Evolutionary conservation across 768 basidiomycete species (phyloP).

Genomic region (Lactifluus hygrophoroides): DNA sequence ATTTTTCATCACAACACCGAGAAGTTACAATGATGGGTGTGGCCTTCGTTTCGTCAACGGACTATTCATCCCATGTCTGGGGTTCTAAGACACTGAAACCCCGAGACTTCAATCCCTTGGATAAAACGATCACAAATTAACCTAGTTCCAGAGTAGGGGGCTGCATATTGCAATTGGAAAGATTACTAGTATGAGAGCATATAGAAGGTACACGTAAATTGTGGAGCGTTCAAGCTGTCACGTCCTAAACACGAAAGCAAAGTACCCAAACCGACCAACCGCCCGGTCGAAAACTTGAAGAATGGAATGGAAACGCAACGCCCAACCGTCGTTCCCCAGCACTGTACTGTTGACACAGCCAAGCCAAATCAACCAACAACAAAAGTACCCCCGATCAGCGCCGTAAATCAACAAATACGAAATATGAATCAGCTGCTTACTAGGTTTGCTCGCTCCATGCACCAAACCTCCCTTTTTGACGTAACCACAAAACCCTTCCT

Average conservation of each 20-base stretch:
- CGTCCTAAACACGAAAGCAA: neutral
- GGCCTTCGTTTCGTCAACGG: too few relatives aligned
- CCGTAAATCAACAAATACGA: too few relatives aligned
- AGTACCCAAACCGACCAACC: too few relatives aligned
- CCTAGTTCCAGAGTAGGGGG: neutral
- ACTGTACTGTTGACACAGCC: too few relatives aligned
- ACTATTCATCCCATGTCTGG: neutral
- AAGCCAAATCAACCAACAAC: too few relatives aligned
- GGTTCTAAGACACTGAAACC: neutral
- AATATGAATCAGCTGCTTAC: too few relatives aligned
- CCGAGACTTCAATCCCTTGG: neutral
- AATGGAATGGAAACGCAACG: too few relatives aligned
- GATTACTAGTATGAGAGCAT: neutral
- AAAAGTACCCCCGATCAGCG: too few relatives aligned
- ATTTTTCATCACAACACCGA: too few relatives aligned
- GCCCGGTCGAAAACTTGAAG: too few relatives aligned
- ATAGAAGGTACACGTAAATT: neutral
- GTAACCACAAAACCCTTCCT: neutral
- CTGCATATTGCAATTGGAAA: neutral
- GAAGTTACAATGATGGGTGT: neutral
- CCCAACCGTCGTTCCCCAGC: too few relatives aligned
- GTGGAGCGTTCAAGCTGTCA: neutral
- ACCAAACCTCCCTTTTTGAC: neutral
- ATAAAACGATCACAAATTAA: neutral
- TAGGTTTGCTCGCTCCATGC: neutral